phyloP scores from a whole-genome alignment of 2,329 filamentous ascomycete species.

The Cercospora nicotianae region DNA sequence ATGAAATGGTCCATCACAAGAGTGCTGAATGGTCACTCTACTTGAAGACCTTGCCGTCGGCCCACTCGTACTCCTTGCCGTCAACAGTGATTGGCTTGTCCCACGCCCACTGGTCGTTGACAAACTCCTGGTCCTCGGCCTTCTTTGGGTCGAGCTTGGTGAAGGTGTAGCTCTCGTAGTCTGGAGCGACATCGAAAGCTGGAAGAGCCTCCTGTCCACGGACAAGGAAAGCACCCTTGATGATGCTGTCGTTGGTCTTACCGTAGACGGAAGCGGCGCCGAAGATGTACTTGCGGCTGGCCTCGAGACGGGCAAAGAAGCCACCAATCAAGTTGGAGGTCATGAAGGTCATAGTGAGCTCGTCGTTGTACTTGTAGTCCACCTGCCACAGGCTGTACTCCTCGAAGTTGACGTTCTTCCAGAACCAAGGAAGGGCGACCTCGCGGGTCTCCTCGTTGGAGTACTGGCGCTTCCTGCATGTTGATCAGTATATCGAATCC shows the following conservation, averaged over 20 bases:
- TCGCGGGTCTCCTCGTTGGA: constrained; percentile 88
- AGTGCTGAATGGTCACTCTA: constrained; percentile 49
- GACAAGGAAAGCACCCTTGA: constrained; percentile 91
- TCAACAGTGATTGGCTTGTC: constrained; percentile 77
- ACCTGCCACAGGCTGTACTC: constrained; percentile 95
- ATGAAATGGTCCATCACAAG: constrained; percentile 1
- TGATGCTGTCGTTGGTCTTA: constrained; percentile 80
- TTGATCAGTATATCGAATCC: constrained; percentile 7
- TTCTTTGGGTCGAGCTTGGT: constrained; percentile 91
- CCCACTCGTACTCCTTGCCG: constrained; percentile 86
- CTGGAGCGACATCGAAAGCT: constrained; percentile 95
- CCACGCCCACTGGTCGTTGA: constrained; percentile 89
- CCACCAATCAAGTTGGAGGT: constrained; percentile 96
- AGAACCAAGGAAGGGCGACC: constrained; percentile 93
- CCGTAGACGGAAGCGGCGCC: constrained; percentile 88
- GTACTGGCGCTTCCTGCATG: constrained; percentile 78
- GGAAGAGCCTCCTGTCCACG: constrained; percentile 83
- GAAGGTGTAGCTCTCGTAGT: constrained; percentile 96
- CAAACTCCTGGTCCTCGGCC: constrained; percentile 77
- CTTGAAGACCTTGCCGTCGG: constrained; percentile 98
- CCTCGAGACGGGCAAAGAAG: constrained; percentile 97
- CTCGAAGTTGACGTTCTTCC: constrained; percentile 89
- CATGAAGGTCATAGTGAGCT: constrained; percentile 98
- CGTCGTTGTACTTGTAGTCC: constrained; percentile 99
- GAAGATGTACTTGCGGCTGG: constrained; percentile 96